Conservation (phyloP, 106 monocot genomes). For the Platanthera zijinensis region DNA sequence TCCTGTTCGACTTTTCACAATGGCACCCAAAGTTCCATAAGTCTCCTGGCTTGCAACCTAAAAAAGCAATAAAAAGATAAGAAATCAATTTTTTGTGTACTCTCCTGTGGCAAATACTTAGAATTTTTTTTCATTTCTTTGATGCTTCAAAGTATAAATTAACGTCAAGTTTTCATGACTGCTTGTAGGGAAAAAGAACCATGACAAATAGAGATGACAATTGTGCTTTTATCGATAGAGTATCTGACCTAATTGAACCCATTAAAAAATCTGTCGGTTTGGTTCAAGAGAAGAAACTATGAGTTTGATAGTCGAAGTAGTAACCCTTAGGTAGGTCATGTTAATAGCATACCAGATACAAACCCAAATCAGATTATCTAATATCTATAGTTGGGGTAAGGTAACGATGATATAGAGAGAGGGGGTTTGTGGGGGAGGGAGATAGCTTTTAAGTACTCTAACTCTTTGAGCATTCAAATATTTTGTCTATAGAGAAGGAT, state of each 20-base stretch:
- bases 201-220: neutral
- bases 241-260: neutral
- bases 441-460: too few relatives aligned
- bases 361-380: too few relatives aligned
- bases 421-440: too few relatives aligned
- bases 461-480: too few relatives aligned
- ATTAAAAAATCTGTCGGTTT: neutral
- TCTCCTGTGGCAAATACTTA: neutral
- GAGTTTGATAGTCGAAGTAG: too few relatives aligned
- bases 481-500: too few relatives aligned
- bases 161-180: neutral
- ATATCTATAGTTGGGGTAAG: too few relatives aligned
- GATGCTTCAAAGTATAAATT: neutral
- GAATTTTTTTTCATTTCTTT: too few relatives aligned
- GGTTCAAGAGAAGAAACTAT: neutral
- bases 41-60: constrained; percentile 97
- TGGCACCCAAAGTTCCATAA: constrained; percentile 90
- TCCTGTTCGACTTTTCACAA: constrained; percentile 89
- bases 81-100: neutral
- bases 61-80: neutral
- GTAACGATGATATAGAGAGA: too few relatives aligned
- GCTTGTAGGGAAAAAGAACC: neutral
- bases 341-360: too few relatives aligned
- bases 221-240: neutral
- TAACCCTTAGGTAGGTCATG: too few relatives aligned